Evolutionary conservation across 129 eudicot species (phyloP).

Genomic region (Smallanthus sonchifolius): DNA sequence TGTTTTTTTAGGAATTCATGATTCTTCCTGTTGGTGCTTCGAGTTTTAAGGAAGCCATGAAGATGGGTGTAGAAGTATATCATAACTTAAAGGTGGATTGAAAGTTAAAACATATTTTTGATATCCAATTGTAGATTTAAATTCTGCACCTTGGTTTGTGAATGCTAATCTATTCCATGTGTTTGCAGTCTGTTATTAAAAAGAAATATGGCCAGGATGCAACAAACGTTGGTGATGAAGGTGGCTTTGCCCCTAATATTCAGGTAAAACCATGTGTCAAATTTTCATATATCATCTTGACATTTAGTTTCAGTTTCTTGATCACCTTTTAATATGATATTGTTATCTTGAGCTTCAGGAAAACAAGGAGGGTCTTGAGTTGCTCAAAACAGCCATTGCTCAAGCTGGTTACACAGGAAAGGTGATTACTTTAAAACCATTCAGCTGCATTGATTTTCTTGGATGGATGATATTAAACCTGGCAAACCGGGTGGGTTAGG

Average conservation of each 20-base stretch:
- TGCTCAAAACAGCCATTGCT: constrained; percentile 89
- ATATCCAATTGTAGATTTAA: not conserved
- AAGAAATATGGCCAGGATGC: constrained; percentile 99
- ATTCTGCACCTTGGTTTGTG: not conserved
- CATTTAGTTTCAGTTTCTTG: not conserved
- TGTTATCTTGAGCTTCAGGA: constrained; percentile 44
- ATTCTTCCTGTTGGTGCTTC: constrained; percentile 91
- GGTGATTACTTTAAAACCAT: constrained; percentile 31
- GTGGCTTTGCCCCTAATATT: constrained; percentile 98
- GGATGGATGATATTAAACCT: not conserved
- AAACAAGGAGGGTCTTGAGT: constrained; percentile 97
- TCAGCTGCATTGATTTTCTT: not conserved
- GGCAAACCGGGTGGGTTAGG: too few species aligned
- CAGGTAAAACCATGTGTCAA: constrained; percentile 40
- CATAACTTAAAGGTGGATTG: constrained; percentile 71
- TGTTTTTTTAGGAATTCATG: constrained; percentile 62
- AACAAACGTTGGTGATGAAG: constrained; percentile 98
- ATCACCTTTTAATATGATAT: not conserved
- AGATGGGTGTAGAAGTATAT: constrained; percentile 95
- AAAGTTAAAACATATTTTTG: constrained; percentile 1
- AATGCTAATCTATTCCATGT: not conserved
- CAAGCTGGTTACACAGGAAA: constrained; percentile 93
- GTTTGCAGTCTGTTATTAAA: constrained; percentile 81
- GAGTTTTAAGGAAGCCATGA: constrained; percentile 89
- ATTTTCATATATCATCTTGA: not conserved